A percentile compares a stretch with the other conserved stretches of the same genome.
Conservation (phyloP, 805 yeast genomes). For the Wickerhamomyces rabaulensis region DNA sequence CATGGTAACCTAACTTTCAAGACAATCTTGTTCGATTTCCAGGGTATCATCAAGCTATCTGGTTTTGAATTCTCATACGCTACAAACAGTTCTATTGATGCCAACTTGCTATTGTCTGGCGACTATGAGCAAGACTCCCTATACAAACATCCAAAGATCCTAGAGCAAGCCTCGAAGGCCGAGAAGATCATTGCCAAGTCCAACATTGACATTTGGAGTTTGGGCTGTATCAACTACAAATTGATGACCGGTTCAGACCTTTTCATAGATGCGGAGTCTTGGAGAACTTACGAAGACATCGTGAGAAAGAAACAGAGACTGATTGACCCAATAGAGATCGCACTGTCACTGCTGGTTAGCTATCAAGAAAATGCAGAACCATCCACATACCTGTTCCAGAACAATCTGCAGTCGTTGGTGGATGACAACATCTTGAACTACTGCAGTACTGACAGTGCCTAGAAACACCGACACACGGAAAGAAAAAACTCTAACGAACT, state of each 20-base stretch:
- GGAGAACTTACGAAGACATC: not conserved
- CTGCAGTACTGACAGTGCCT: not conserved
- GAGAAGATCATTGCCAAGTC: not conserved
- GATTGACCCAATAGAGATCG: not conserved
- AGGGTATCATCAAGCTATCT: constrained; percentile 8
- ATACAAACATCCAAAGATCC: constrained; percentile 5
- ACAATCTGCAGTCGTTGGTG: not conserved
- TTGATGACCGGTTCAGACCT: constrained; percentile 2
- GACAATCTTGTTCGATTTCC: constrained; percentile 5
- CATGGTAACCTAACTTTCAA: constrained; percentile 13
- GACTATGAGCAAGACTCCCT: not conserved
- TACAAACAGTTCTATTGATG: not conserved
- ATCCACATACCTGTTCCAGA: not conserved
- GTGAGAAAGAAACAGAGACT: not conserved
- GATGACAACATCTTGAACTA: not conserved
- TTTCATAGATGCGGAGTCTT: not conserved
- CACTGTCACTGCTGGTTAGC: not conserved
- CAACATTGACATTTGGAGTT: constrained; percentile 8
- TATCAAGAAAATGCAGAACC: not conserved
- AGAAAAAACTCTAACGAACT: not conserved
- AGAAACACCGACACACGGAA: not conserved
- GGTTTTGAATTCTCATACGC: constrained; percentile 6
- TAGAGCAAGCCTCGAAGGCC: constrained; percentile 1
- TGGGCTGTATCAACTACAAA: constrained; percentile 9
- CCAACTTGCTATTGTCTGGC: not conserved